Conservation (phyloP, 148 eudicot genomes). For the Rhododendron kiyosumense region DNA sequence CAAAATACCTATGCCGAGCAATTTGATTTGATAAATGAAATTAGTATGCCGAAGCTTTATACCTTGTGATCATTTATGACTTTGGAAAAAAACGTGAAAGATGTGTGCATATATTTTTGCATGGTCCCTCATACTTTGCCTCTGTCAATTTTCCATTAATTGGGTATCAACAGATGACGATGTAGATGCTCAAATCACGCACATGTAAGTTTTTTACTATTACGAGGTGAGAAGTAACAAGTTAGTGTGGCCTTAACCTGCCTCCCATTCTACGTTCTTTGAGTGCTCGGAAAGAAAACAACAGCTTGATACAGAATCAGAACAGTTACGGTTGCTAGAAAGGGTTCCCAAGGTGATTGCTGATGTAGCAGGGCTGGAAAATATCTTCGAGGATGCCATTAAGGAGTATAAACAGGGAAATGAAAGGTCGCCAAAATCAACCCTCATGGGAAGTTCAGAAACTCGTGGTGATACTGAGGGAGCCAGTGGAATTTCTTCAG, state of each 20-base stretch:
- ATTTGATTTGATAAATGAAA: background rate
- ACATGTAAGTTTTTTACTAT: background rate
- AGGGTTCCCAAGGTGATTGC: slow-evolving; percentile 47
- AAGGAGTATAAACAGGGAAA: slow-evolving; percentile 3
- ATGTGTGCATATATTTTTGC: background rate
- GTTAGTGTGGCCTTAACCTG: slow-evolving; percentile 29
- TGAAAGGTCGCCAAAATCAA: slow-evolving; percentile 10
- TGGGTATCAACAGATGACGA: background rate
- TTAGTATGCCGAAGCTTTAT: background rate
- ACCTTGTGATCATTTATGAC: background rate
- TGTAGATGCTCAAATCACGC: background rate
- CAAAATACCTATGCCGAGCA: background rate
- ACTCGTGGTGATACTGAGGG: background rate
- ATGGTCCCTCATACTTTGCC: background rate
- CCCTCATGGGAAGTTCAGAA: slow-evolving; percentile 5
- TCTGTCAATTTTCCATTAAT: background rate
- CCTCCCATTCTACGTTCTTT: slow-evolving; percentile 28
- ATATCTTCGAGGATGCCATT: slow-evolving; percentile 17
- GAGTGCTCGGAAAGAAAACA: slow-evolving; percentile 35
- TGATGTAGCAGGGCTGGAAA: slow-evolving; percentile 29
- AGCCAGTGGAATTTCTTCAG: slow-evolving; percentile 16
- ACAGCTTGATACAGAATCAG: slow-evolving; percentile 34
- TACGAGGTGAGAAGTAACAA: background rate
- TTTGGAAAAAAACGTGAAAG: background rate
- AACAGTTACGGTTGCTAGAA: slow-evolving; percentile 42